A percentile compares a stretch with the other conserved stretches of the same genome.
Conservation (phyloP, 2,329 filamentous ascomycete species). For the Penicillium sp. region DNA sequence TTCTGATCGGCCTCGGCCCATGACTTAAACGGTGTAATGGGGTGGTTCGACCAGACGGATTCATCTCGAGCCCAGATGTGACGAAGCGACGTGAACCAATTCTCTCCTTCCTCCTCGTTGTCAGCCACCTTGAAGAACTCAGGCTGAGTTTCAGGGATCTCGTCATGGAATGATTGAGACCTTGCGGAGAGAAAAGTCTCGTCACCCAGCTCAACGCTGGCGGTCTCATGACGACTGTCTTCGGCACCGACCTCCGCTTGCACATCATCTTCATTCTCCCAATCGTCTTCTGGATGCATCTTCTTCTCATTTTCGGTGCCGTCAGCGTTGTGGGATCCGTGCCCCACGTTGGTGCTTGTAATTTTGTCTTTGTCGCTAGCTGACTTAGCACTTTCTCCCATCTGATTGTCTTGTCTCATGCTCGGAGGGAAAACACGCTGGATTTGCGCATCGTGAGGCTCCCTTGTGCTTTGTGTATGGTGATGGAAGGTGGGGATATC, state of each 20-base stretch:
- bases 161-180: background rate
- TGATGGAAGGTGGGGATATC: background rate
- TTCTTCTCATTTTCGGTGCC: no score
- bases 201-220: constrained; percentile 35
- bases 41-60: constrained; percentile 28
- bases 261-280: constrained; percentile 9
- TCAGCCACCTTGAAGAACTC: background rate
- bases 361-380: no score
- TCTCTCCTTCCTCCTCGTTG: constrained; percentile 16
- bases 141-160: constrained; percentile 1
- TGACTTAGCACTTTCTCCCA: no score
- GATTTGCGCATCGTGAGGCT: no score
- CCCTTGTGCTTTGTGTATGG: no score
- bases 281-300: background rate
- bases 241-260: constrained; percentile 11
- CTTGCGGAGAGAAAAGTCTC: constrained; percentile 12
- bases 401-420: no score
- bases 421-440: no score
- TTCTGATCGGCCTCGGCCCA: constrained; percentile 33
- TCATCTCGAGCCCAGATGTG: constrained; percentile 15
- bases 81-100: constrained; percentile 29
- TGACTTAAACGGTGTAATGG: constrained; percentile 35
- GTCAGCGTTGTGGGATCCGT: no score
- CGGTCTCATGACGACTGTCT: constrained; percentile 25
- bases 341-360: no score